A percentile compares a stretch with the other conserved stretches of the same genome.
phyloP scores from a whole-genome alignment of 371 early-diverging fungal species.

The Mycotypha africana region DNA sequence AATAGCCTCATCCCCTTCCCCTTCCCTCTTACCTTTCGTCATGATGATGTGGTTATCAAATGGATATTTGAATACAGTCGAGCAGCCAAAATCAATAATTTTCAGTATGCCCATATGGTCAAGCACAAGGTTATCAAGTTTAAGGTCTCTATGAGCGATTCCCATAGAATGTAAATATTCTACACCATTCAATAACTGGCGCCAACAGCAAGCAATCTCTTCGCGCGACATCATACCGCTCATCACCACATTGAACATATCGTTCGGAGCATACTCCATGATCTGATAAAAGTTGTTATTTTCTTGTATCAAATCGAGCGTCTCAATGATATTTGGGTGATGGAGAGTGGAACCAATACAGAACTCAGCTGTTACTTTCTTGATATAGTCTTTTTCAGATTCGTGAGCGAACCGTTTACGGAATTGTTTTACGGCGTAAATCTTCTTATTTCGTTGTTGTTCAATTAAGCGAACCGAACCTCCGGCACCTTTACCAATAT shows the following conservation, averaged over 20 bases:
- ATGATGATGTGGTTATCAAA: conserved; percentile 49
- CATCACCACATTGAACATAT: conserved; percentile 63
- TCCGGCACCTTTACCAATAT: conserved; percentile 70
- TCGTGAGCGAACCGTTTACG: conserved; percentile 58
- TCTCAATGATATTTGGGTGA: conserved; percentile 82
- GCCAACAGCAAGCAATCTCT: conserved; percentile 61
- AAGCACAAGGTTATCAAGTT: conserved; percentile 75
- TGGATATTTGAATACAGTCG: conserved; percentile 68
- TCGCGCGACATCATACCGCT: conserved; percentile 54
- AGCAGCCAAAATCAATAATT: conserved; percentile 88
- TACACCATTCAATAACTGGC: conserved; percentile 69
- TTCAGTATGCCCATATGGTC: conserved; percentile 65
- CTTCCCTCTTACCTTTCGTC: conserved; percentile 56
- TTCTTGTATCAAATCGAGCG: conserved; percentile 70
- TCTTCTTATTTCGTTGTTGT: conserved; percentile 46
- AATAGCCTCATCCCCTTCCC: background rate
- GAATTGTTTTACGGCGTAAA: conserved; percentile 77
- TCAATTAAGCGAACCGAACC: conserved; percentile 64
- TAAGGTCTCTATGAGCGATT: conserved; percentile 79
- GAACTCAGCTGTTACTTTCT: conserved; percentile 74
- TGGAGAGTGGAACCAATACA: conserved; percentile 73
- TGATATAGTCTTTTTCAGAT: conserved; percentile 67
- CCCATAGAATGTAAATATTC: conserved; percentile 64
- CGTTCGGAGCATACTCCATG: conserved; percentile 75
- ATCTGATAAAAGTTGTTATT: conserved; percentile 54